phyloP scores from a whole-genome alignment of 345 rosid species.

The Boechera retrofracta region DNA sequence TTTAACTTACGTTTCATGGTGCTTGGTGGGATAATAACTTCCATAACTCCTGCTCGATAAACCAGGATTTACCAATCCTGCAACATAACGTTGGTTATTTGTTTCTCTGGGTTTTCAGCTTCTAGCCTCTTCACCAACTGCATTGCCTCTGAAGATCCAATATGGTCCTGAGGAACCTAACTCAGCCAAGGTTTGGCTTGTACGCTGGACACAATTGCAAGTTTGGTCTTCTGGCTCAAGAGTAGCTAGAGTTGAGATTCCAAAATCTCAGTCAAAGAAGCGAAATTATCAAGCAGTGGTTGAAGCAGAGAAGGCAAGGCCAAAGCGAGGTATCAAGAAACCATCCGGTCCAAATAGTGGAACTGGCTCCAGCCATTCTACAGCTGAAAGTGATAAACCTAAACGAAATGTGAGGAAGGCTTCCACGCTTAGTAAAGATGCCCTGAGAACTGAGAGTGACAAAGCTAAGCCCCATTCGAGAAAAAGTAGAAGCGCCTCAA shows the following conservation, averaged over 20 bases:
- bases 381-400: constrained; percentile 50
- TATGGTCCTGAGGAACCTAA: constrained; percentile 66
- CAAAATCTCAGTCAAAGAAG: constrained; percentile 49
- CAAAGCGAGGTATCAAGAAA: constrained; percentile 57
- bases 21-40: constrained; percentile 3
- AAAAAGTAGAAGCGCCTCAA: constrained; percentile 50
- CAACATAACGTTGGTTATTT: constrained; percentile 13
- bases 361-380: constrained; percentile 47
- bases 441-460: constrained; percentile 53
- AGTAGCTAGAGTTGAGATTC: constrained; percentile 44
- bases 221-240: constrained; percentile 61
- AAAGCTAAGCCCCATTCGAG: constrained; percentile 55
- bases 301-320: constrained; percentile 50
- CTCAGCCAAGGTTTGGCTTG: constrained; percentile 70
- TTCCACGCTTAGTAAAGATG: constrained; percentile 50
- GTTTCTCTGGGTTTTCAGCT: constrained; percentile 57
- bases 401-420: constrained; percentile 59
- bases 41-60: neutral
- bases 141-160: constrained; percentile 57
- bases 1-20: constrained; percentile 5
- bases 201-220: constrained; percentile 70
- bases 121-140: constrained; percentile 56
- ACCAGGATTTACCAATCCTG: constrained; percentile 14
- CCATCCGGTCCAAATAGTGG: constrained; percentile 49
- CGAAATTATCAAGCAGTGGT: constrained; percentile 44